Conservation (phyloP, 2,329 filamentous ascomycete genomes). For the Pestalotiopsis sp. region DNA sequence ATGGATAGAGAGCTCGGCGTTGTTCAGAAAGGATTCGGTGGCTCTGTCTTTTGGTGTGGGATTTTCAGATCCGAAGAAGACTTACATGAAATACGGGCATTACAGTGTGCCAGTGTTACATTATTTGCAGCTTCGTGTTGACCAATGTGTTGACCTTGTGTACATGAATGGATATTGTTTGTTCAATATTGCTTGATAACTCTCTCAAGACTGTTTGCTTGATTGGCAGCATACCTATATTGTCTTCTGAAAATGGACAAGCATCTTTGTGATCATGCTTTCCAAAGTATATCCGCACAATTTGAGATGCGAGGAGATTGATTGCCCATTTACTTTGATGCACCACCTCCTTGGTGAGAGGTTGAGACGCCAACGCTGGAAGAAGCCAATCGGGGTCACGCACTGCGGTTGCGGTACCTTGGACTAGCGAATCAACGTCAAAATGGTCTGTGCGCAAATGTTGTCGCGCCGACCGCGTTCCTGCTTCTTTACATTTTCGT, state of each 20-base stretch:
- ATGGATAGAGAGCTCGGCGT: conserved; percentile 6
- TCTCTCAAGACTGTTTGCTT: too few species aligned
- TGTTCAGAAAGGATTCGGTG: neutral
- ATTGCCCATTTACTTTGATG: too few species aligned
- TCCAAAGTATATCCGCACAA: too few species aligned
- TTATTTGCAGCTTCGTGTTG: neutral
- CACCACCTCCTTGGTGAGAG: too few species aligned
- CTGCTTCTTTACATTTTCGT: conserved; percentile 9
- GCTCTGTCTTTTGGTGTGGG: neutral
- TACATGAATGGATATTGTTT: too few species aligned
- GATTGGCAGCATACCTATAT: too few species aligned
- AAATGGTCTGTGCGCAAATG: neutral
- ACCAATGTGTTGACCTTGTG: too few species aligned
- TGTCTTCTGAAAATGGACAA: too few species aligned
- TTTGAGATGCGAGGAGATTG: too few species aligned
- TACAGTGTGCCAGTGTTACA: neutral
- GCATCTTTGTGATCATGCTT: too few species aligned
- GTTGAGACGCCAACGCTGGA: neutral
- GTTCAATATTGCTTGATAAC: too few species aligned
- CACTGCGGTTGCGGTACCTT: neutral
- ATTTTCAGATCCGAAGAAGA: neutral
- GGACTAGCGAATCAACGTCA: neutral
- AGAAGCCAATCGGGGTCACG: neutral
- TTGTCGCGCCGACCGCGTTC: conserved; percentile 11
- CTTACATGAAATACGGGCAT: neutral